Conservation (phyloP, 495 filamentous ascomycete species). For the Aspergillus hancockii region DNA sequence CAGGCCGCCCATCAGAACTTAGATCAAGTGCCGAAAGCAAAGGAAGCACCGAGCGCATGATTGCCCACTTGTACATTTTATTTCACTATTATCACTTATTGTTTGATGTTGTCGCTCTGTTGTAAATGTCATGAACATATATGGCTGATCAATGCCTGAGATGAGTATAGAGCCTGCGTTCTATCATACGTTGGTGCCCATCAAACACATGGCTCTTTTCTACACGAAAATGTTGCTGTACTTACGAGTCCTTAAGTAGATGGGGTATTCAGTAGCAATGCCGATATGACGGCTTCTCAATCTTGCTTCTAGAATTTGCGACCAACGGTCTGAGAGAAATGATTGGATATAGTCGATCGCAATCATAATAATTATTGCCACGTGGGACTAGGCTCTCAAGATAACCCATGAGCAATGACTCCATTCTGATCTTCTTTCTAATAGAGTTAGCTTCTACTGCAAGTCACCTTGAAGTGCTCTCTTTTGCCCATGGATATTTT, state of each 20-base stretch:
- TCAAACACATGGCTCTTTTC: neutral
- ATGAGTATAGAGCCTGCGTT: neutral
- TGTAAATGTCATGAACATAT: neutral
- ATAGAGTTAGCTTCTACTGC: slow-evolving; percentile 1
- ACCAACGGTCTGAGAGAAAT: neutral
- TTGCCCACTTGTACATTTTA: neutral
- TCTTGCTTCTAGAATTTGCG: too few relatives aligned
- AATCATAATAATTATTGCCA: neutral
- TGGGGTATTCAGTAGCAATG: neutral
- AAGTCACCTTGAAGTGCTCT: neutral
- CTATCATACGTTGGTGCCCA: neutral
- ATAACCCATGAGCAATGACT: neutral
- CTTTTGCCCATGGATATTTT: neutral
- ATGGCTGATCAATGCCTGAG: neutral
- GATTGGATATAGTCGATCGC: neutral
- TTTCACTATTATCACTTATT: neutral
- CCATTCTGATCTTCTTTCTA: neutral
- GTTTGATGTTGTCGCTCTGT: neutral
- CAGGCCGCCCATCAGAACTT: slow-evolving; percentile 65
- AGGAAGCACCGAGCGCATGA: slow-evolving; percentile 20
- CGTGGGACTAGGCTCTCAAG: neutral
- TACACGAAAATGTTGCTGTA: neutral
- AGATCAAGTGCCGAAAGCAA: slow-evolving; percentile 48
- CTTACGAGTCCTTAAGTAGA: neutral
- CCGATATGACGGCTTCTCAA: neutral